These are phyloP conservation scores for Malus hybrid DNA, from an alignment of 331 rosid genomes.

Conservation along the genomic window DNA sequence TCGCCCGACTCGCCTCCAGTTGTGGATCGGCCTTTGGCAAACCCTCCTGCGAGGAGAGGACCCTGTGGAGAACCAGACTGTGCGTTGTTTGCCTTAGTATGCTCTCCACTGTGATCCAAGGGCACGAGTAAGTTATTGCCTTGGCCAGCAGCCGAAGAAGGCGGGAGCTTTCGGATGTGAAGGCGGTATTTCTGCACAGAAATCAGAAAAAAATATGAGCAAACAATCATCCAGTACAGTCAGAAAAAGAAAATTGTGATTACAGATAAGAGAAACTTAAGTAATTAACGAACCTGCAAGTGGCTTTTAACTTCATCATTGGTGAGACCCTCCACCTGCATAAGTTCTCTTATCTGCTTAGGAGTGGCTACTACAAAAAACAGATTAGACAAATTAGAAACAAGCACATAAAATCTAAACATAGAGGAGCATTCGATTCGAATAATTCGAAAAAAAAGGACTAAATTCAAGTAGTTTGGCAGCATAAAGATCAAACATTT, in stretches of 20 bases:
- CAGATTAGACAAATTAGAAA: neutral
- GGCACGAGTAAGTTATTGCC: conserved; percentile 33
- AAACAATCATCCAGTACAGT: neutral
- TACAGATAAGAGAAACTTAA: neutral
- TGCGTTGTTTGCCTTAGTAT: conserved; percentile 29
- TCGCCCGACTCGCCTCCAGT: conserved; percentile 23
- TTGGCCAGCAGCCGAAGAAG: conserved; percentile 24
- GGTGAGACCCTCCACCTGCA: conserved; percentile 81
- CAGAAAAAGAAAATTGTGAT: neutral
- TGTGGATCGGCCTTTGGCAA: conserved; percentile 46
- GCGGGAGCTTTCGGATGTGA: conserved; percentile 55
- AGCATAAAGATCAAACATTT: neutral
- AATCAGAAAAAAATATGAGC: neutral
- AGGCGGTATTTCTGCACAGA: conserved; percentile 75
- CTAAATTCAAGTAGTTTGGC: neutral
- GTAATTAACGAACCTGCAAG: conserved; percentile 52
- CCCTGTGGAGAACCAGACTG: conserved; percentile 70
- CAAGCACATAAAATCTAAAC: neutral
- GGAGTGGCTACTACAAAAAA: conserved; percentile 76
- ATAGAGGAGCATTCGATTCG: neutral
- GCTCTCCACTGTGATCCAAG: conserved; percentile 36
- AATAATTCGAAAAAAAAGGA: neutral
- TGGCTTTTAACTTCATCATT: conserved; percentile 98
- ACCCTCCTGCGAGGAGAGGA: conserved; percentile 44
- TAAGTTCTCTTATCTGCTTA: conserved; percentile 81